A percentile compares a stretch with the other conserved stretches of the same genome.
phyloP scores from a whole-genome alignment of 108 stramenopile species.

The Stephanodiscus triporus region DNA sequence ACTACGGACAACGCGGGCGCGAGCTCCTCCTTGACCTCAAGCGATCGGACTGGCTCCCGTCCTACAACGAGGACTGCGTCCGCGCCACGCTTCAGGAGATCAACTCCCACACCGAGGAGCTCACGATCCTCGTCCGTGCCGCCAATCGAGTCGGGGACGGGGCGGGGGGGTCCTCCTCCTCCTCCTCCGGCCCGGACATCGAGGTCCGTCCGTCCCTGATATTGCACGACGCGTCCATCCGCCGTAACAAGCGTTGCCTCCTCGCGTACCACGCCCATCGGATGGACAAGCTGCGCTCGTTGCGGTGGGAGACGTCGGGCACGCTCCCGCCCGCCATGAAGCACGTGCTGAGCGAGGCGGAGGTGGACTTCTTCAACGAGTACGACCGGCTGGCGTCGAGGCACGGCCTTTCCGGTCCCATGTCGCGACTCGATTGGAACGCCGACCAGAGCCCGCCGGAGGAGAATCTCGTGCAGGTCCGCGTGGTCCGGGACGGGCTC shows the following conservation, averaged over 20 bases:
- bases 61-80: slow-evolving; percentile 90
- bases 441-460: slow-evolving; percentile 71
- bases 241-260: slow-evolving; percentile 92
- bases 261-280: slow-evolving; percentile 90
- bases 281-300: slow-evolving; percentile 54
- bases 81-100: slow-evolving; percentile 67
- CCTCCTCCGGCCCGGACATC: slow-evolving; percentile 45
- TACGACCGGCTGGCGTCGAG: slow-evolving; percentile 69
- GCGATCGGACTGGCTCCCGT: slow-evolving; percentile 85
- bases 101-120: slow-evolving; percentile 55
- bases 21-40: slow-evolving; percentile 91
- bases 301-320: slow-evolving; percentile 70
- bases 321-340: slow-evolving; percentile 55
- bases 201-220: slow-evolving; percentile 72
- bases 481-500: slow-evolving; percentile 65
- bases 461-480: slow-evolving; percentile 80
- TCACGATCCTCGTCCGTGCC: slow-evolving; percentile 62
- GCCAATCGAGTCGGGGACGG: not conserved
- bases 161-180: no score
- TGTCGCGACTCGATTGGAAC: slow-evolving; percentile 56
- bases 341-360: slow-evolving; percentile 55
- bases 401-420: slow-evolving; percentile 29
- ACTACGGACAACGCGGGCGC: slow-evolving; percentile 71
- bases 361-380: slow-evolving; percentile 70
- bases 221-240: slow-evolving; percentile 86